Conservation (phyloP, 2,329 filamentous ascomycete genomes). For the Fusarium tricinctum region DNA sequence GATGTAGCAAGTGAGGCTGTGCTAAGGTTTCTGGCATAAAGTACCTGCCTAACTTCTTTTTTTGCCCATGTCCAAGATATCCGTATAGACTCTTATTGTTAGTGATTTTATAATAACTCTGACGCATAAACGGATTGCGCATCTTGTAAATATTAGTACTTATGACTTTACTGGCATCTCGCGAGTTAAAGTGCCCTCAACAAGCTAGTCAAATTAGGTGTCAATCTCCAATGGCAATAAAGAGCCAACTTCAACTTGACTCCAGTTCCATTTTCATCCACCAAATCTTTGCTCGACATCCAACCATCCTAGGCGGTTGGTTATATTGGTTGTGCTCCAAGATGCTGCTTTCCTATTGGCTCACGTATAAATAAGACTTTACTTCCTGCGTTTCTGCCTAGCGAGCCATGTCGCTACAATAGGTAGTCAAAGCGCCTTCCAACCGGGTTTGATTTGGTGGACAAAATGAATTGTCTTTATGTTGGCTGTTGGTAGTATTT, state of each 20-base stretch:
- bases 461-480: neutral
- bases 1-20: too few species aligned
- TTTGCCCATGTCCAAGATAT: too few species aligned
- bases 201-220: too few species aligned
- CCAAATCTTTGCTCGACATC: neutral
- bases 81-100: too few species aligned
- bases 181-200: too few species aligned
- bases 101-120: too few species aligned
- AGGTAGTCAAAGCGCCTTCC: slow-evolving; percentile 4
- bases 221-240: neutral
- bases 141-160: too few species aligned
- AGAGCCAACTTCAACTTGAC: too few species aligned
- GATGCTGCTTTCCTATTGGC: slow-evolving; percentile 14
- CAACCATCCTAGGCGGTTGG: neutral
- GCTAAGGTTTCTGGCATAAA: too few species aligned
- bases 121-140: too few species aligned
- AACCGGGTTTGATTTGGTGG: neutral
- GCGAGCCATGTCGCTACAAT: slow-evolving; percentile 9
- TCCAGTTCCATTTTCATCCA: neutral
- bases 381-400: slow-evolving; percentile 28
- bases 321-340: neutral
- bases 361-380: neutral
- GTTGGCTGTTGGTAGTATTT: neutral
- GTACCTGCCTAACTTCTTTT: too few species aligned
- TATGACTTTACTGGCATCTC: too few species aligned